Base-by-base conservation (phyloP, 805 yeast species). In the Suhomyces emberorum region DNA sequence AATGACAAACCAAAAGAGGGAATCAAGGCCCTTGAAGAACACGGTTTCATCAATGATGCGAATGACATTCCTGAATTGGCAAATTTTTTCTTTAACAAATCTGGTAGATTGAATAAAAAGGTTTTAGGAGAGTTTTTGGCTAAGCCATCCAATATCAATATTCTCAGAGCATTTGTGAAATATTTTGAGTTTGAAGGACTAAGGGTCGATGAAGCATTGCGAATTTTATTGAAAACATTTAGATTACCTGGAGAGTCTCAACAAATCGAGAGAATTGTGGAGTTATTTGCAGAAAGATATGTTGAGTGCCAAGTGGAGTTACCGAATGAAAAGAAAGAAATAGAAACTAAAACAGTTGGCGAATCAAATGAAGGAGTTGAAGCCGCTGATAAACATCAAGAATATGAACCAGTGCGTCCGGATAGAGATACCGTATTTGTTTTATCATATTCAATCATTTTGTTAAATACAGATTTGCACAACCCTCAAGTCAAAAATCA, bases 191-290 rank as follows among this genome's bases (percentile, higher is more conserved):
- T 89, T 55, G 65, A 70, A 24, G 83, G 77, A 14, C 66, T 84
- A 48, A 72, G 98, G 52, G 91, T 95, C 2, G 99, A 93, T 59
- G 97, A 91, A 59, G 96, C 96, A 0, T 67, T 93, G 35, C 74
- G 99, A 51, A 71, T 85, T 38, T 59, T 93, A 41, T 69, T 95
- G 47, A 83, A 85, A 38, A 76, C 84, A 15, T 91, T 93, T 55
- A 76, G 98, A 57, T 70, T 93, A 32, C 98, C 98, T 1, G 99
- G 99, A 41, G 99, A 93, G 62, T 84, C 97, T 0, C 98, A 88
- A 54, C 96, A 88, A 58, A 93, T 93, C 55, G 98, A 93, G 58
- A 74, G 96, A 51, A 77, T 91, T 11, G 83, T 93, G 19, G 97
- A 91, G 51, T 69, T 78, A 4, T 93, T 93, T 60, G 88, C 95